Percentiles rank a stretch among this genome's conserved stretches.
phyloP scores from a whole-genome alignment of 2,329 filamentous ascomycete genomes.

The Curvularia verruculosa region DNA sequence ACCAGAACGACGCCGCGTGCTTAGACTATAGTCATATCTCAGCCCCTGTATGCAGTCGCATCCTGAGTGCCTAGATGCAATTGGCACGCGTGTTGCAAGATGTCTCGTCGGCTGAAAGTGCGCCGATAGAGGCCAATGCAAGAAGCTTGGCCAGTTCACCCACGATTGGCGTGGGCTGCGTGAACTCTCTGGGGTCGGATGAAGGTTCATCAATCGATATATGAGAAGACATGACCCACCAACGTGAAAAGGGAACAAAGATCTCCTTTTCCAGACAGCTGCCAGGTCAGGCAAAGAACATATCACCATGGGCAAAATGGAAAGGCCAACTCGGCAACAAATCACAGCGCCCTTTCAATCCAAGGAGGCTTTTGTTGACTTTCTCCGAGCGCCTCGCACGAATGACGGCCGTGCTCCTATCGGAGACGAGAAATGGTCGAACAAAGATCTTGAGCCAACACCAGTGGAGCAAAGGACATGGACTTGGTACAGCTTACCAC shows the following conservation, averaged over 20 bases:
- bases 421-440: slow-evolving; percentile 31
- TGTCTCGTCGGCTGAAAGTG: slow-evolving; percentile 17
- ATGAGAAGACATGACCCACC: slow-evolving; percentile 11
- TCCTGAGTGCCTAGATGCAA: neutral
- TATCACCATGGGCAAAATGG: slow-evolving; percentile 13
- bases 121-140: slow-evolving; percentile 4
- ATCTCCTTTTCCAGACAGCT: neutral
- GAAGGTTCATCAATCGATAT: slow-evolving; percentile 7
- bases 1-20: slow-evolving; percentile 6
- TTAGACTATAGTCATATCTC: slow-evolving; percentile 3
- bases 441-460: slow-evolving; percentile 35
- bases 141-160: slow-evolving; percentile 2
- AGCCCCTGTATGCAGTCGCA: slow-evolving; percentile 9
- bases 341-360: slow-evolving; percentile 23
- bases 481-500: slow-evolving; percentile 36
- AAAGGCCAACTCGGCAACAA: slow-evolving; percentile 7
- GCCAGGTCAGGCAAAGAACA: neutral
- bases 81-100: slow-evolving; percentile 5
- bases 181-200: slow-evolving; percentile 8
- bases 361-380: slow-evolving; percentile 28
- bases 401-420: slow-evolving; percentile 21
- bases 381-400: slow-evolving; percentile 21
- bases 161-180: slow-evolving; percentile 11
- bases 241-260: slow-evolving; percentile 1
- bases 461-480: slow-evolving; percentile 30